Percentiles rank a stretch among this genome's conserved stretches.
phyloP scores from a whole-genome alignment of 164 flowering plant species.

The Stephania yunnanensis region DNA sequence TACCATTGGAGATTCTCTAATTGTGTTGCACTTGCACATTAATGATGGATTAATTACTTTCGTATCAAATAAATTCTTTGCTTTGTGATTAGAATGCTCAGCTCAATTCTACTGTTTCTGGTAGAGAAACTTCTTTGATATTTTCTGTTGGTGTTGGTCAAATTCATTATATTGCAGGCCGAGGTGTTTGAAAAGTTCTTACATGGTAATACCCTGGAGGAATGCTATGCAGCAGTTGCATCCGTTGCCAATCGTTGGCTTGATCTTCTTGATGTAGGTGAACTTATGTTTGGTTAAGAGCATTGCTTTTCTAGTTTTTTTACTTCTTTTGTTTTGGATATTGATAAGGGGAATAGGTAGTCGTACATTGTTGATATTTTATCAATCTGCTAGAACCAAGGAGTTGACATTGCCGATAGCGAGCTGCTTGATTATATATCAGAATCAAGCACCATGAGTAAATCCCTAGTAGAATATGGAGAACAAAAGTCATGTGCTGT shows the following conservation, averaged over 20 bases:
- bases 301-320: not conserved
- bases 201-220: conserved; percentile 81
- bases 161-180: conserved; percentile 47
- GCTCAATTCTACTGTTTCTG: too few relatives aligned
- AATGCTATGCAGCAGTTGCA: conserved; percentile 94
- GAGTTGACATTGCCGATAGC: conserved; percentile 86
- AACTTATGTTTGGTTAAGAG: conserved; percentile 3
- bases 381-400: conserved; percentile 61
- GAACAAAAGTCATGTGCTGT: conserved; percentile 97
- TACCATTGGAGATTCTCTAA: too few relatives aligned
- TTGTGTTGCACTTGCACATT: too few relatives aligned
- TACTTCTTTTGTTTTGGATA: not conserved
- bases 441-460: conserved; percentile 99
- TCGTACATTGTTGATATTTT: not conserved
- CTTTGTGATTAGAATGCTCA: too few relatives aligned
- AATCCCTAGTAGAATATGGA: conserved; percentile 95
- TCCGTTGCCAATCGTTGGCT: conserved; percentile 97
- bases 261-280: conserved; percentile 96
- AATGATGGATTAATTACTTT: too few relatives aligned
- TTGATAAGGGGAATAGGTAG: not conserved
- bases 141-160: not conserved
- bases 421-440: conserved; percentile 96
- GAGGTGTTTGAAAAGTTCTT: conserved; percentile 98
- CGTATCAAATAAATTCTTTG: too few relatives aligned
- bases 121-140: not conserved